Conservation (phyloP, 371 early-diverging fungal genomes). For the Chytridium lagenaria region DNA sequence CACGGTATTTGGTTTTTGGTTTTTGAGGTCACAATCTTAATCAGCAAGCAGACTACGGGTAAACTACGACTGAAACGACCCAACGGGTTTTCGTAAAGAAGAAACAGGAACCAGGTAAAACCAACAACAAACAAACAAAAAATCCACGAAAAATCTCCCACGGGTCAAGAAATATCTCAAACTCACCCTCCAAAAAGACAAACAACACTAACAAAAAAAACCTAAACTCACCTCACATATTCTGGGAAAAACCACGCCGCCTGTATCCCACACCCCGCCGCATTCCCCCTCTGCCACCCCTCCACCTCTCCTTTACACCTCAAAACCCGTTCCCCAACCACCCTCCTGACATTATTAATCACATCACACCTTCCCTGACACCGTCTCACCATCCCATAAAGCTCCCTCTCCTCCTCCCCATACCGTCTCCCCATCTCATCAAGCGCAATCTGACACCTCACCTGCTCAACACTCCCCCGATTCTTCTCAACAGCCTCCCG, state of each 20-base stretch:
- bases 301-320: not conserved
- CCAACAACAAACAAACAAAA: not conserved
- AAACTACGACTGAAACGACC: too few relatives aligned
- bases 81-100: too few relatives aligned
- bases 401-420: slow-evolving; percentile 12
- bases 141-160: not conserved
- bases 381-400: slow-evolving; percentile 3
- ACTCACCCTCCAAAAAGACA: not conserved
- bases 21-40: too few relatives aligned
- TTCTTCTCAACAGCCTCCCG: slow-evolving; percentile 21
- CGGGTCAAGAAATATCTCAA: not conserved
- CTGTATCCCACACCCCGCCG: not conserved
- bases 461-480: not conserved
- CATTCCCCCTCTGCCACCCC: slow-evolving; percentile 15
- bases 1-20: too few relatives aligned
- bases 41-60: too few relatives aligned
- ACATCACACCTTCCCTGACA: slow-evolving; percentile 35
- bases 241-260: slow-evolving; percentile 16
- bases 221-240: not conserved
- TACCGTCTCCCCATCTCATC: slow-evolving; percentile 6
- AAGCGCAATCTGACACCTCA: slow-evolving; percentile 4
- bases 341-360: slow-evolving; percentile 36
- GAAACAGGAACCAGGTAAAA: too few relatives aligned
- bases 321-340: not conserved
- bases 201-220: slow-evolving; percentile 12